Conservation (phyloP, 192 early-diverging fungal genomes). For the Paraglomus brasilianum region DNA sequence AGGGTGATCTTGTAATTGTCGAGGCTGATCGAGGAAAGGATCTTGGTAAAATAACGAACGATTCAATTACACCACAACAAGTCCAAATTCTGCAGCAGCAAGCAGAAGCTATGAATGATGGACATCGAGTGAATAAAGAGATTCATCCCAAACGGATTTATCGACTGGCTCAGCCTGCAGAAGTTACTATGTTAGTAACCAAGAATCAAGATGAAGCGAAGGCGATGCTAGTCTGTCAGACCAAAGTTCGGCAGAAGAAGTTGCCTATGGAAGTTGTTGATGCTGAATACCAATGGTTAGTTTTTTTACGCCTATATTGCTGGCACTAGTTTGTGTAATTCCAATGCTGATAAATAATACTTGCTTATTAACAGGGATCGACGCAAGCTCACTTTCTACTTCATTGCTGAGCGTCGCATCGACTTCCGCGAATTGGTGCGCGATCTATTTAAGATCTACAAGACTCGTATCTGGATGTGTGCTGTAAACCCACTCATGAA, state of each 20-base stretch:
- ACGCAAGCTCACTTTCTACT: slow-evolving; percentile 96
- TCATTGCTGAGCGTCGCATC: slow-evolving; percentile 88
- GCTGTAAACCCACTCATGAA: slow-evolving; percentile 40
- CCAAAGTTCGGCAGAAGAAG: slow-evolving; percentile 85
- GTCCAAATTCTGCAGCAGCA: slow-evolving; percentile 48
- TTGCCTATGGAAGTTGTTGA: slow-evolving; percentile 95
- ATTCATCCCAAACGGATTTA: slow-evolving; percentile 91
- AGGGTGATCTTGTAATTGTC: slow-evolving; percentile 80
- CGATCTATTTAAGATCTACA: slow-evolving; percentile 96
- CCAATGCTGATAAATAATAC: neutral
- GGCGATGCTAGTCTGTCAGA: slow-evolving; percentile 83
- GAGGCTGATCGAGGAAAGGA: slow-evolving; percentile 91
- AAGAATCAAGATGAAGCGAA: slow-evolving; percentile 91
- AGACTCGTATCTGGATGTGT: slow-evolving; percentile 97
- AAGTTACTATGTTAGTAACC: slow-evolving; percentile 74
- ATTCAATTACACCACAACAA: slow-evolving; percentile 58
- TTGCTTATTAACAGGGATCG: slow-evolving; percentile 65
- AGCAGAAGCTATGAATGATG: slow-evolving; percentile 49
- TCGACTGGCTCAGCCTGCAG: slow-evolving; percentile 72
- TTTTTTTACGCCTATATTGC: neutral
- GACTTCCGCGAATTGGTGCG: slow-evolving; percentile 96
- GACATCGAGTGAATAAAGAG: slow-evolving; percentile 58
- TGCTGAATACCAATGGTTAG: slow-evolving; percentile 96
- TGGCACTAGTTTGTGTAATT: neutral
- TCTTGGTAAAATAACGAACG: slow-evolving; percentile 81